A percentile compares a stretch with the other conserved stretches of the same genome.
These are phyloP conservation scores for Raffaelea ambrosiae DNA, from an alignment of 2,329 filamentous ascomycete species.

Conservation along the genomic window DNA sequence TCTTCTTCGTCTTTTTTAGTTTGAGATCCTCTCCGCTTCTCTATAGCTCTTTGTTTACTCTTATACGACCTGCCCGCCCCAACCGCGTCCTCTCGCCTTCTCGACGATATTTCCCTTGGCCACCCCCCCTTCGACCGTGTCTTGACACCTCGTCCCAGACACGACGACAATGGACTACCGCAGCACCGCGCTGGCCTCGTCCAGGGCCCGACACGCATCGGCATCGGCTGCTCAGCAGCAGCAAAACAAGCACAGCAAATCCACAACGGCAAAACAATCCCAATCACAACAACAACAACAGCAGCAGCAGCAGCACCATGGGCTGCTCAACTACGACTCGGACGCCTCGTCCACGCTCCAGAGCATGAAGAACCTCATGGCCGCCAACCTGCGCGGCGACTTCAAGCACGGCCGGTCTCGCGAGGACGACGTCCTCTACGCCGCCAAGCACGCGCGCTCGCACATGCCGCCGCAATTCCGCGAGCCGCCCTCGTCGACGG, in stretches of 20 bases:
- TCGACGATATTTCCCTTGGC: too few relatives aligned
- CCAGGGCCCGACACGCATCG: conserved; percentile 2
- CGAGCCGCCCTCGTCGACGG: conserved; percentile 16
- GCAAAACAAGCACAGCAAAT: too few relatives aligned
- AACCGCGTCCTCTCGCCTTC: too few relatives aligned
- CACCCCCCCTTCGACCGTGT: too few relatives aligned
- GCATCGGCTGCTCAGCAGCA: neutral
- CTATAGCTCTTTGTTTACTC: too few relatives aligned
- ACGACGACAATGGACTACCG: conserved; percentile 8
- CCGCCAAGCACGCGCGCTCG: conserved; percentile 1
- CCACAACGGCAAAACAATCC: neutral
- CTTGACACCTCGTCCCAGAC: too few relatives aligned
- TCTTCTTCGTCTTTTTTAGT: too few relatives aligned
- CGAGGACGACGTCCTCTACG: too few relatives aligned
- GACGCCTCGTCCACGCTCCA: conserved; percentile 13
- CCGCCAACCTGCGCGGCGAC: conserved; percentile 7
- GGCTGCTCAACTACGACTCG: conserved; percentile 11
- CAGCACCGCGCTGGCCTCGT: conserved; percentile 3
- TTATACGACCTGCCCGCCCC: too few relatives aligned
- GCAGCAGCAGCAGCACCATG: neutral
- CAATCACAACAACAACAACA: neutral
- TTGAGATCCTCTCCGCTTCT: too few relatives aligned
- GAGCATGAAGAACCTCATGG: conserved; percentile 14
- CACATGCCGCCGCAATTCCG: conserved; percentile 12
- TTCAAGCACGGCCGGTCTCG: neutral